A percentile compares a stretch with the other conserved stretches of the same genome.
Evolutionary conservation across 2,329 filamentous ascomycete genomes (phyloP).

Genomic region (Pseudogymnoascus sp.): DNA sequence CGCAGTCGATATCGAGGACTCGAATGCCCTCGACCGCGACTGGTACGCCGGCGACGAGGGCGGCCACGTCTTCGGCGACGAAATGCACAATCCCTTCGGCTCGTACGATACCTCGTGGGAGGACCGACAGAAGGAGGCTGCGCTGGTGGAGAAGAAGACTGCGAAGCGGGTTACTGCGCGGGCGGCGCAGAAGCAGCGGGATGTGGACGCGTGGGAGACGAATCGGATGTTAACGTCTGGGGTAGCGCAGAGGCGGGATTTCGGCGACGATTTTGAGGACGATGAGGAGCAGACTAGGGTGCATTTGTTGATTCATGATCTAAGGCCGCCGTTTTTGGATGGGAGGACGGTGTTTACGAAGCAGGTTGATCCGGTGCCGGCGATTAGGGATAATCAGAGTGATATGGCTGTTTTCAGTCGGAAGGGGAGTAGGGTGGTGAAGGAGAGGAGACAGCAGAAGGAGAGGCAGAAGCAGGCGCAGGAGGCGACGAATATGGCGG

Average conservation of each 20-base stretch:
- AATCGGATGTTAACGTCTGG: conserved; percentile 97
- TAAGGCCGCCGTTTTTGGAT: conserved; percentile 90
- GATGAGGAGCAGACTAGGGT: conserved; percentile 86
- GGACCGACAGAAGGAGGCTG: conserved; percentile 60
- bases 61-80: conserved; percentile 78
- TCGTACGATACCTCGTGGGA: conserved; percentile 65
- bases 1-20: conserved; percentile 56
- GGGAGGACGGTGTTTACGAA: conserved; percentile 95
- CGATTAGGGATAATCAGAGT: conserved; percentile 86
- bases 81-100: conserved; percentile 86
- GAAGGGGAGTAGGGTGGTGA: conserved; percentile 88
- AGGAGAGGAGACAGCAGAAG: conserved; percentile 81
- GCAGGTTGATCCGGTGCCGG: conserved; percentile 88
- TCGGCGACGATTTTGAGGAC: conserved; percentile 73
- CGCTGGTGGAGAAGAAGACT: conserved; percentile 70
- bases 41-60: conserved; percentile 89
- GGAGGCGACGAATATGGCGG: conserved; percentile 85
- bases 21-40: conserved; percentile 72
- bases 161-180: conserved; percentile 63
- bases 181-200: conserved; percentile 77
- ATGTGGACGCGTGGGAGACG: conserved; percentile 96
- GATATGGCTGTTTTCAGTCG: conserved; percentile 98
- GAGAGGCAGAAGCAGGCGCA: conserved; percentile 92
- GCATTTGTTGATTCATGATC: conserved; percentile 85
- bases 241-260: conserved; percentile 80